Evolutionary conservation across 2,329 filamentous ascomycete genomes (phyloP).

Genomic region (Talaromyces funiculosus): DNA sequence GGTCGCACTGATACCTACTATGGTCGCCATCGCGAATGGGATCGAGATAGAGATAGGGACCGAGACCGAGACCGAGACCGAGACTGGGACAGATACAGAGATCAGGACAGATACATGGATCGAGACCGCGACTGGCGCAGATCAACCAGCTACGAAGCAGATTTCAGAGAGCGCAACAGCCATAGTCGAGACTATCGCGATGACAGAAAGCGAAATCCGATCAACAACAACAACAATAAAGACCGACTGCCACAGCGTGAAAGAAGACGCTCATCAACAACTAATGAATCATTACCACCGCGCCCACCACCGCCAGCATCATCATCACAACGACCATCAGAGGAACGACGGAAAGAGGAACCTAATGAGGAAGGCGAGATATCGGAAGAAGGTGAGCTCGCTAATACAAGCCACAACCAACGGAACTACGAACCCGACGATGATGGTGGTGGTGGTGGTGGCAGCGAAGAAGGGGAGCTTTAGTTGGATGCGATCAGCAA

Average conservation of each 20-base stretch:
- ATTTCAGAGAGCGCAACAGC: conserved; percentile 7
- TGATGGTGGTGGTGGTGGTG: conserved; percentile 28
- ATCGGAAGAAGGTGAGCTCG: conserved; percentile 11
- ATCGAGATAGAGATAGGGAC: conserved; percentile 18
- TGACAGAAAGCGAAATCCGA: conserved; percentile 13
- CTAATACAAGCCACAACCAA: background rate
- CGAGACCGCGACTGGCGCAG: conserved; percentile 7
- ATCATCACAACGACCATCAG: background rate
- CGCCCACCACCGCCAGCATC: background rate
- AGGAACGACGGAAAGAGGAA: conserved; percentile 7
- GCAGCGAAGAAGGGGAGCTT: conserved; percentile 42
- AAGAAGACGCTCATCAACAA: background rate
- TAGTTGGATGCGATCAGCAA: background rate
- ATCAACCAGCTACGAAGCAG: conserved; percentile 4
- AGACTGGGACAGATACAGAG: background rate
- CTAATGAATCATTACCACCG: background rate
- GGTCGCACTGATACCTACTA: conserved; percentile 15
- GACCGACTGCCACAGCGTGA: background rate
- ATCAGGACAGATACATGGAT: background rate
- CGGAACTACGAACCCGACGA: background rate
- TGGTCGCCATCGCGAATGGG: conserved; percentile 15
- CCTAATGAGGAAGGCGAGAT: conserved; percentile 15
- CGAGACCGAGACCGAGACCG: conserved; percentile 12
- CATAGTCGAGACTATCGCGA: conserved; percentile 6
- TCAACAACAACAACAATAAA: conserved; percentile 11